Percentiles rank a stretch among this genome's conserved stretches.
Evolutionary conservation across 2,329 filamentous ascomycete genomes (phyloP).

Genomic region (Pseudomassariella vexata): DNA sequence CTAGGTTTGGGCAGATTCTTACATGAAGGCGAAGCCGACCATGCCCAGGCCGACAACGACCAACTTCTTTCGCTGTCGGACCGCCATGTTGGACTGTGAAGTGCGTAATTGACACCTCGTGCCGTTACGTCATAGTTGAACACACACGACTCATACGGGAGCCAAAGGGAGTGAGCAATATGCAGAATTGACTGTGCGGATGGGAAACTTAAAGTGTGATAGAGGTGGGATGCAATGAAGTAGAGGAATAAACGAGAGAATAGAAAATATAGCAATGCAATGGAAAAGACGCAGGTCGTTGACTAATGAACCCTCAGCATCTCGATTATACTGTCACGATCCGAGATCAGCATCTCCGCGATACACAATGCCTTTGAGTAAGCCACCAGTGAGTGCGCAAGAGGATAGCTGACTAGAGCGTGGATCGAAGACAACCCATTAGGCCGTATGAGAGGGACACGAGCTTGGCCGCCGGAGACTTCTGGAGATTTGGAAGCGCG

Average conservation of each 20-base stretch:
- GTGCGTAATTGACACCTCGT: neutral
- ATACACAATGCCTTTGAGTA: slow-evolving; percentile 4
- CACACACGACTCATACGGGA: slow-evolving; percentile 1
- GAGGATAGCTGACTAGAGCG: slow-evolving; percentile 12
- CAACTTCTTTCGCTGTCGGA: slow-evolving; percentile 52
- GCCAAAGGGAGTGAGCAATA: slow-evolving; percentile 1
- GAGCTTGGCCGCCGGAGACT: too few relatives aligned
- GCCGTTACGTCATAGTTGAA: slow-evolving; percentile 12
- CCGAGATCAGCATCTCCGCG: slow-evolving; percentile 21
- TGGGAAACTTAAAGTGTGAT: slow-evolving; percentile 3
- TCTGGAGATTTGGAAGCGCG: too few relatives aligned
- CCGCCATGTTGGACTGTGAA: slow-evolving; percentile 35
- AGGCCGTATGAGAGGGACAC: slow-evolving; percentile 1
- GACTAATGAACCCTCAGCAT: neutral
- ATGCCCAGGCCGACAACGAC: slow-evolving; percentile 87
- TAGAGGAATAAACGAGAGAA: too few relatives aligned
- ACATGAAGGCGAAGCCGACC: slow-evolving; percentile 89
- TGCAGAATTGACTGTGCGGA: too few relatives aligned
- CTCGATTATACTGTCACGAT: slow-evolving; percentile 3
- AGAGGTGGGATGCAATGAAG: too few relatives aligned
- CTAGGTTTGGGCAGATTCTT: slow-evolving; percentile 30
- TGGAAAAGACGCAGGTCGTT: neutral
- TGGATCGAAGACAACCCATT: slow-evolving; percentile 10
- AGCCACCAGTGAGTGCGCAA: slow-evolving; percentile 13
- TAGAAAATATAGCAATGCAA: too few relatives aligned